Evolutionary conservation across 2,329 filamentous ascomycete species (phyloP), one percentile per base, ranked within the genome.

Genomic region (Cordyceps cicadae): DNA sequence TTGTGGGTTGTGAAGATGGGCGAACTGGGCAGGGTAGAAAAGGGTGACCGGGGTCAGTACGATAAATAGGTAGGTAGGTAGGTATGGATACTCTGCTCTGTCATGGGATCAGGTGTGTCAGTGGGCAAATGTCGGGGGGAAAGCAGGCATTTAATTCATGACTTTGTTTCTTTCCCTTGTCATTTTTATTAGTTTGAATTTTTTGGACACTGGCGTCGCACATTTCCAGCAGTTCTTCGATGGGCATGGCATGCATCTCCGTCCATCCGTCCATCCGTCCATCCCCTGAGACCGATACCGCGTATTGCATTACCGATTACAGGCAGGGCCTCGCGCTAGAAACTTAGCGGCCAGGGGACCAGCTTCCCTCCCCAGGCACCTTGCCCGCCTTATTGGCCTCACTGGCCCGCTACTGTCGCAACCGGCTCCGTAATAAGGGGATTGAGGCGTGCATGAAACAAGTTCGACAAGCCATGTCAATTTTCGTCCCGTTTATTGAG

Each of bases 211-310:
- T 12, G 26, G 19, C 9, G 4, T 21, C 7, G 15, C n/a, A 4
- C n/a, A 19, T n/a, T 21, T 46, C n/a, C n/a, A 46, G 43, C 43
- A 21, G 14, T 1, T n/a, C 2, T 7, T 19, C n/a, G 15, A 19
- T 8, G 15, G 19, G n/a, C 17, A 17, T 45, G n/a, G n/a, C 51
- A n/a, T n/a, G n/a, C n/a, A n/a, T n/a, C n/a, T n/a, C n/a, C n/a
- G n/a, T n/a, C n/a, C n/a, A n/a, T n/a, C n/a, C n/a, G n/a, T n/a
- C n/a, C n/a, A 19, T 61, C 24, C 3, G 4, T 24, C 24, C 24
- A 15, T 61, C 59, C 59, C 59, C 59, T 61, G 53, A 61, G 46
- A 55, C 59, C 49, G 50, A n/a, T 32, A 15, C 45, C 43, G 50
- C 51, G 17, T 37, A 37, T 32, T 15, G 51, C 8, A 53, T 57